A percentile compares a stretch with the other conserved stretches of the same genome.
Evolutionary conservation across 192 early-diverging fungal species (phyloP).

Genomic region (Mortierella antarctica): DNA sequence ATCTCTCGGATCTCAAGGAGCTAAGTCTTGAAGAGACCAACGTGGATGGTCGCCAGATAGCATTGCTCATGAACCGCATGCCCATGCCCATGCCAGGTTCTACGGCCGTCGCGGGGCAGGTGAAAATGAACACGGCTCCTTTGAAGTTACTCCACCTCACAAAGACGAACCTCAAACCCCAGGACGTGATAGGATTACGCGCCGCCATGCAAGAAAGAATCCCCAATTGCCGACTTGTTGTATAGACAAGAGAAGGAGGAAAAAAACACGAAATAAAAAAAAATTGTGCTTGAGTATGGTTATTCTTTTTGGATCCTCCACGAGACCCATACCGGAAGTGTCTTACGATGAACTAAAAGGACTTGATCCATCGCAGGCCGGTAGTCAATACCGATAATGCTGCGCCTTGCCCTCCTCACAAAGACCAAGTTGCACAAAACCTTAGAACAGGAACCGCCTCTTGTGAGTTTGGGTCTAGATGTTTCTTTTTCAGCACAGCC

Average conservation of each 20-base stretch:
- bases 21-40: constrained; percentile 9
- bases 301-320: no score
- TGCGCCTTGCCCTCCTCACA: no score
- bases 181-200: background rate
- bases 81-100: background rate
- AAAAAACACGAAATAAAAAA: background rate
- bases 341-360: no score
- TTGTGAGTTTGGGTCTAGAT: no score
- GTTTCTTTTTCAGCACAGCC: no score
- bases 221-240: background rate
- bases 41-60: background rate
- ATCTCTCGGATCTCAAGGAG: constrained; percentile 3
- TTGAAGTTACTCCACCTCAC: constrained; percentile 1
- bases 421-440: no score
- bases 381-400: no score
- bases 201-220: background rate
- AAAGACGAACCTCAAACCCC: constrained; percentile 3
- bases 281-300: background rate
- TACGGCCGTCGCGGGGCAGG: no score
- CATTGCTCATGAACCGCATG: constrained; percentile 2
- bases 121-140: no score
- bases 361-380: no score
- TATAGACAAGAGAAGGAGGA: background rate
- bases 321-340: no score
- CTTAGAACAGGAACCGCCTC: no score